Percentiles rank a stretch among this genome's conserved stretches.
phyloP scores from a whole-genome alignment of 2,329 filamentous ascomycete species.

The Hirsutella minnesotensis region DNA sequence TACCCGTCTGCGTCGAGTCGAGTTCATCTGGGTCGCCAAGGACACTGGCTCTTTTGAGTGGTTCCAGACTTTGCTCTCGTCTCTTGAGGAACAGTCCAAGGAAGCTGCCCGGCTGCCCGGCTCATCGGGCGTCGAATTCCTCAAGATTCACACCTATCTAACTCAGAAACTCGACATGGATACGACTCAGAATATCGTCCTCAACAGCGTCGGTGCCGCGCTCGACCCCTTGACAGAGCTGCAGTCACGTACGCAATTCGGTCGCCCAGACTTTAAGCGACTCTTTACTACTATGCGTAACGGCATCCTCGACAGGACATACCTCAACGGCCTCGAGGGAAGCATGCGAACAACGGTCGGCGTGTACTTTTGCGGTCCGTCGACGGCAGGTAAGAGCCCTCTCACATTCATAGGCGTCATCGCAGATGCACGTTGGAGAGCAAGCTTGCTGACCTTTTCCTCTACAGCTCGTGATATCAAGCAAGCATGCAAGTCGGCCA shows the following conservation, averaged over 20 bases:
- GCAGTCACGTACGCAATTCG: constrained; percentile 83
- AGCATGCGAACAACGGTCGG: constrained; percentile 74
- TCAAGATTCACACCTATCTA: constrained; percentile 96
- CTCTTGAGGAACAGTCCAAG: constrained; percentile 75
- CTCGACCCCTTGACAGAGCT: constrained; percentile 89
- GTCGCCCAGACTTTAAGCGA: constrained; percentile 75
- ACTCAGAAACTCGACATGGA: constrained; percentile 88
- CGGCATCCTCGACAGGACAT: constrained; percentile 74
- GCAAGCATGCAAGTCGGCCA: constrained; percentile 63
- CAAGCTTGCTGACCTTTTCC: no score
- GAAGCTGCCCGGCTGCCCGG: constrained; percentile 56
- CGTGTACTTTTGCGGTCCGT: constrained; percentile 96
- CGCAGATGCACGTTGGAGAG: no score
- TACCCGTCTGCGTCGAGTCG: constrained; percentile 78
- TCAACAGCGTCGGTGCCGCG: constrained; percentile 83
- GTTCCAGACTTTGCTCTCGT: constrained; percentile 91
- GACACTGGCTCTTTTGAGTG: constrained; percentile 95
- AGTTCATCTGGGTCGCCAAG: constrained; percentile 98
- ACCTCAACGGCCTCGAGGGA: constrained; percentile 70
- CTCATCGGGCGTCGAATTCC: constrained; percentile 65
- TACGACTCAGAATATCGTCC: constrained; percentile 89
- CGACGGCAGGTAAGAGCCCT: constrained; percentile 44
- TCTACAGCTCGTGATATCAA: constrained; percentile 68
- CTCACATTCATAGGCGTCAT: no score
- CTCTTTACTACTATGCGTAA: constrained; percentile 78